Evolutionary conservation across 2,329 filamentous ascomycete genomes (phyloP).

Genomic region (Graphilbum sp.): DNA sequence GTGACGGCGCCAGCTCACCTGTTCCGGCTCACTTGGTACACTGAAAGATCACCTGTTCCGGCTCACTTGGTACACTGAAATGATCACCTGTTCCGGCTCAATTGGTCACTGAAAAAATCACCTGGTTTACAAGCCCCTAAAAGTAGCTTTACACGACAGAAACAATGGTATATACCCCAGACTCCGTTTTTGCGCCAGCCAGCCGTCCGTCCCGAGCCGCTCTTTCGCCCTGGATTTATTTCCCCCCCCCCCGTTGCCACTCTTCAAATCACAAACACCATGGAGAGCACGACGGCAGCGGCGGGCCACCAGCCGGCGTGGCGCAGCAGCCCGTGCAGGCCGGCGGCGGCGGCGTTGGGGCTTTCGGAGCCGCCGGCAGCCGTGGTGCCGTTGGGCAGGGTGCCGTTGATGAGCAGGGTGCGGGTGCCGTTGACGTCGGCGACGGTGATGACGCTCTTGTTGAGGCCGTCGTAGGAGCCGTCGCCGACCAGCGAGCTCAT

Average conservation of each 20-base stretch:
- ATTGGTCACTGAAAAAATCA: too few relatives aligned
- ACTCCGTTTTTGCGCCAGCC: too few relatives aligned
- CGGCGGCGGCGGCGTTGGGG: slow-evolving; percentile 19
- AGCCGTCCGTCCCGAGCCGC: too few relatives aligned
- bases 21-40: too few relatives aligned
- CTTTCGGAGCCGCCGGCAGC: slow-evolving; percentile 27
- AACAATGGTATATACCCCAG: too few relatives aligned
- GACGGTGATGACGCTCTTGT: slow-evolving; percentile 46
- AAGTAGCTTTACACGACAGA: too few relatives aligned
- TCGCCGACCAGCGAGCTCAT: slow-evolving; percentile 48
- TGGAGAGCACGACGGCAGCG: slow-evolving; percentile 24
- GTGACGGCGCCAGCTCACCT: neutral
- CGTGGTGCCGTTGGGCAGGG: slow-evolving; percentile 51
- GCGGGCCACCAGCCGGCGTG: slow-evolving; percentile 34
- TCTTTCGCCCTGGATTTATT: too few relatives aligned
- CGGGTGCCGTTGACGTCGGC: slow-evolving; percentile 44
- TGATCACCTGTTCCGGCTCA: too few relatives aligned
- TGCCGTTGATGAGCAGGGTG: slow-evolving; percentile 61
- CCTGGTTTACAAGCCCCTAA: too few relatives aligned
- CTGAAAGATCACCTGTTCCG: too few relatives aligned
- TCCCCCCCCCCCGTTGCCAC: slow-evolving; percentile 3
- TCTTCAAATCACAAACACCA: slow-evolving; percentile 28
- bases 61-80: too few relatives aligned
- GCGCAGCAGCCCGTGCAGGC: slow-evolving; percentile 17
- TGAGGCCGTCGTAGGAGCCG: slow-evolving; percentile 40